These are phyloP conservation scores for Fraxinus americana DNA, from an alignment of 257 asterid genomes.

Conservation along the genomic window DNA sequence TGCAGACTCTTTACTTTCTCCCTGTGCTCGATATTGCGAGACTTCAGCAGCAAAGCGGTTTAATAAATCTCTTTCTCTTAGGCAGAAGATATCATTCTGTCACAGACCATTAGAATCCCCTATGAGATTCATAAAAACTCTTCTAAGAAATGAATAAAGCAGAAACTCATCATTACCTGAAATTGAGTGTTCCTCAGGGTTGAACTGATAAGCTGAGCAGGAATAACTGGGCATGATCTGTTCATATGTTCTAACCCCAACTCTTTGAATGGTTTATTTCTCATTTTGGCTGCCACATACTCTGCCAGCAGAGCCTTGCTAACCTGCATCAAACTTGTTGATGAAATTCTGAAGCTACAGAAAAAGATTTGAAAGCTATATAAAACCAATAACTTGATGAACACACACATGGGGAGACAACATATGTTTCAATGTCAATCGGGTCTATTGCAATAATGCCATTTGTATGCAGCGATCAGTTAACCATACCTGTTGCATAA, in stretches of 20 bases:
- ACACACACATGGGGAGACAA: neutral
- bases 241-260: constrained; percentile 98
- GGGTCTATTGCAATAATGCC: neutral
- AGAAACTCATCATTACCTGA: constrained; percentile 57
- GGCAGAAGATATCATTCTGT: constrained; percentile 78
- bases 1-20: constrained; percentile 81
- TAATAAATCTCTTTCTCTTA: constrained; percentile 90
- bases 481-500: constrained; percentile 87
- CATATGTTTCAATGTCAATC: neutral
- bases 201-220: constrained; percentile 55
- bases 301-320: constrained; percentile 89
- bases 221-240: constrained; percentile 59
- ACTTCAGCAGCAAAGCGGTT: constrained; percentile 76
- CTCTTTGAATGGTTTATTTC: constrained; percentile 69
- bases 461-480: neutral
- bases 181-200: constrained; percentile 53
- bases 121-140: constrained; percentile 10
- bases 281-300: constrained; percentile 59
- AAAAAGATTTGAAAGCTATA: neutral
- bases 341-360: neutral
- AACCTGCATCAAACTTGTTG: constrained; percentile 47
- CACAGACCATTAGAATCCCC: constrained; percentile 17
- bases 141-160: constrained; percentile 14
- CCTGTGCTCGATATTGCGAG: constrained; percentile 60
- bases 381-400: neutral